These are phyloP conservation scores for Geotrichum reessii DNA, from an alignment of 1,139 yeast species.

Conservation along the genomic window DNA sequence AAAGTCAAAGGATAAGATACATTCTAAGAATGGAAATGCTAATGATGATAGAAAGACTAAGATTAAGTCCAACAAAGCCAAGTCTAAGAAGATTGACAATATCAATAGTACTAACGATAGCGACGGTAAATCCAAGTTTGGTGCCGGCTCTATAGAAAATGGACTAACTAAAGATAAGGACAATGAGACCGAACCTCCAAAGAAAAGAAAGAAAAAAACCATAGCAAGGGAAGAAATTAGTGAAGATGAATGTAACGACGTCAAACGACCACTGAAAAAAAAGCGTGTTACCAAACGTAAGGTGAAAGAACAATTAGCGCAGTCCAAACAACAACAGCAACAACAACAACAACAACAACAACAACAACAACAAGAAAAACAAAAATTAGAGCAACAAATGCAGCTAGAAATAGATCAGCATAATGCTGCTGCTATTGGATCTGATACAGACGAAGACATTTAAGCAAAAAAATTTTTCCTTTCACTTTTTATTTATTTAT, in stretches of 20 bases:
- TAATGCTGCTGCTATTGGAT: background rate
- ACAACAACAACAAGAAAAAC: background rate
- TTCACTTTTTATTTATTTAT: background rate
- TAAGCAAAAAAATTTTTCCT: background rate
- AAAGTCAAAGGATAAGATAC: background rate
- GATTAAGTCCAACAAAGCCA: background rate
- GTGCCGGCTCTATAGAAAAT: conserved; percentile 44
- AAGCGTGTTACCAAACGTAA: background rate
- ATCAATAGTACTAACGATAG: background rate
- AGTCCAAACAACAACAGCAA: background rate
- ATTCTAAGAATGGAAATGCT: background rate
- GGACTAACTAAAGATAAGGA: conserved; percentile 49
- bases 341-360: background rate
- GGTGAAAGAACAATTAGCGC: background rate
- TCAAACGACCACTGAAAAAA: too few relatives aligned
- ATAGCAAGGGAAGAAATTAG: background rate
- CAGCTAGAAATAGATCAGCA: background rate
- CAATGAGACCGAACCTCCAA: conserved; percentile 47
- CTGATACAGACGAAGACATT: background rate
- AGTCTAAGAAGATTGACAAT: background rate
- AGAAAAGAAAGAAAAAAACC: background rate
- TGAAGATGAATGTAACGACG: background rate
- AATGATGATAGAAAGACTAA: background rate
- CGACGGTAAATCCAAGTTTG: conserved; percentile 34
- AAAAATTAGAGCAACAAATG: background rate